Percentiles rank a stretch among this genome's conserved stretches.
phyloP scores from a whole-genome alignment of 768 basidiomycete species.

The Hirschioporus abietinus region DNA sequence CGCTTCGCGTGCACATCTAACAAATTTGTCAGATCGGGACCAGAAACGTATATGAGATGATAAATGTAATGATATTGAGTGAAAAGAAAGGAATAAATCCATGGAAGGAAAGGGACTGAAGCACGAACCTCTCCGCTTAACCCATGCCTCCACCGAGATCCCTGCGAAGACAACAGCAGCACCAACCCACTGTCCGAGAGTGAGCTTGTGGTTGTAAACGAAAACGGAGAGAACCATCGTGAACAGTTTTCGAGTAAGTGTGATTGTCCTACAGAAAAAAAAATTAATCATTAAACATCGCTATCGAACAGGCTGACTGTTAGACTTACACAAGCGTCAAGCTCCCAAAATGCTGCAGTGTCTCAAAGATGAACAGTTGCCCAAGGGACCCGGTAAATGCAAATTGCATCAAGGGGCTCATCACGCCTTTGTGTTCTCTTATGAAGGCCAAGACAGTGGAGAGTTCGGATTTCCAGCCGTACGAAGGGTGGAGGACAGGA shows the following conservation, averaged over 20 bases:
- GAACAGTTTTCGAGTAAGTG: constrained; percentile 93
- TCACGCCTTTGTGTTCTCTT: constrained; percentile 65
- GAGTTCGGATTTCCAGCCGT: constrained; percentile 57
- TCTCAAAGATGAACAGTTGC: constrained; percentile 97
- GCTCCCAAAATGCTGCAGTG: constrained; percentile 85
- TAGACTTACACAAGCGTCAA: constrained; percentile 74
- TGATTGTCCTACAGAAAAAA: constrained; percentile 65
- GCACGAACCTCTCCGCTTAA: constrained; percentile 76
- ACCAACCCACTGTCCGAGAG: constrained; percentile 88
- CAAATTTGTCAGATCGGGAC: constrained; percentile 10
- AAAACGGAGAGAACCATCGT: constrained; percentile 96
- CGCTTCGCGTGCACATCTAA: constrained; percentile 77
- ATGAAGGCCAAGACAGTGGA: constrained; percentile 69
- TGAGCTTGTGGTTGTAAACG: constrained; percentile 84
- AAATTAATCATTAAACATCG: background rate
- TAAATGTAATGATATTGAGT: background rate
- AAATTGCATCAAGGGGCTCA: constrained; percentile 74
- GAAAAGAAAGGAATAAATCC: background rate
- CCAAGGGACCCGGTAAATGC: constrained; percentile 89
- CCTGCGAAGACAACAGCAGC: constrained; percentile 91
- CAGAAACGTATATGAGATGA: constrained; percentile 4
- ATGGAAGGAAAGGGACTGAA: background rate
- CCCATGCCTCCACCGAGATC: constrained; percentile 88
- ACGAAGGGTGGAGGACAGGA: constrained; percentile 72
- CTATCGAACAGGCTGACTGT: background rate